These are phyloP conservation scores for Cyanodermella asteris DNA, from an alignment of 2,329 filamentous ascomycete species.

Conservation along the genomic window DNA sequence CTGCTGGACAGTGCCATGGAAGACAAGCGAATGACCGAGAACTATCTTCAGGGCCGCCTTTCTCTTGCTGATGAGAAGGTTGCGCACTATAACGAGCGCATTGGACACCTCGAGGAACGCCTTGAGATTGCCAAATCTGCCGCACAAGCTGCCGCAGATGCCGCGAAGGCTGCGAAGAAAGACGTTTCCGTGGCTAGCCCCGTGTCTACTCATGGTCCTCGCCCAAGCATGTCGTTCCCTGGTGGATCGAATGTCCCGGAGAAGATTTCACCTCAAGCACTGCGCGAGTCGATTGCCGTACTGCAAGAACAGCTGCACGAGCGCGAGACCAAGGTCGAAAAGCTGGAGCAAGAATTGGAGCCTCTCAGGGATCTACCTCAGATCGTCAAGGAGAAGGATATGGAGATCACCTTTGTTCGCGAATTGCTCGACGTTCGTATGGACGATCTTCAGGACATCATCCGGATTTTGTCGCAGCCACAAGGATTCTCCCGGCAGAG, in stretches of 20 bases:
- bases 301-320: slow-evolving; percentile 92
- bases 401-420: slow-evolving; percentile 85
- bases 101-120: slow-evolving; percentile 70
- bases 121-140: slow-evolving; percentile 77
- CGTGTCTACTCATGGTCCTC: slow-evolving; percentile 14
- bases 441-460: slow-evolving; percentile 81
- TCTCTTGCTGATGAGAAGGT: slow-evolving; percentile 66
- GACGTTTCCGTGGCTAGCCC: slow-evolving; percentile 16
- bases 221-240: slow-evolving; percentile 19
- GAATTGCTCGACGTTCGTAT: slow-evolving; percentile 80
- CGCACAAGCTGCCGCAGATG: slow-evolving; percentile 59
- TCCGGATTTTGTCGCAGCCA: slow-evolving; percentile 52
- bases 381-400: slow-evolving; percentile 78
- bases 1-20: slow-evolving; percentile 53
- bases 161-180: slow-evolving; percentile 38
- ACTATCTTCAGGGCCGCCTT: slow-evolving; percentile 60
- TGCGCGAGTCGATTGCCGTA: slow-evolving; percentile 89
- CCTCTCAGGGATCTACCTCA: slow-evolving; percentile 48
- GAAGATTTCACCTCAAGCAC: slow-evolving; percentile 80
- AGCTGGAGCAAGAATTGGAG: slow-evolving; percentile 50
- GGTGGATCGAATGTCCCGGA: slow-evolving; percentile 38
- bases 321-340: slow-evolving; percentile 74
- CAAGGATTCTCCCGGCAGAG: slow-evolving; percentile 54
- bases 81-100: slow-evolving; percentile 66
- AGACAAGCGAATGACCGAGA: slow-evolving; percentile 60